Conservation (phyloP, 1,284 basidiomycete species). For the Phylloporus sp. region DNA sequence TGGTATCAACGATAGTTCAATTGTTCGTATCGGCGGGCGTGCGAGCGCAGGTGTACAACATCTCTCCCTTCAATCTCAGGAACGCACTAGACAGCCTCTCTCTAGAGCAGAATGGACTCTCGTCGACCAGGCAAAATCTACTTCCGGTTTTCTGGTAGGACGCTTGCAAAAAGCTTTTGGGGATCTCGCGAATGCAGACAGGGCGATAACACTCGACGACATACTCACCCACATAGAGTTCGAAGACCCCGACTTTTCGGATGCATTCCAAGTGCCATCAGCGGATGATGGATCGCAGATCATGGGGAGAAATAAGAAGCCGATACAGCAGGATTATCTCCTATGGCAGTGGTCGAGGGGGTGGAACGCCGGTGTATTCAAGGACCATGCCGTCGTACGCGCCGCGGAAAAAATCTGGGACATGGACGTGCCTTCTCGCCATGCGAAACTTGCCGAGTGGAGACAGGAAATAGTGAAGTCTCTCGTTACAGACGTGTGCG, state of each 20-base stretch:
- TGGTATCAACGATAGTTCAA: constrained; percentile 54
- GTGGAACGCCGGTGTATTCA: constrained; percentile 52
- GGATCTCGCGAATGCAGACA: constrained; percentile 35
- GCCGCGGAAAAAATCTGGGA: constrained; percentile 51
- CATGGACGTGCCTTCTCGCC: constrained; percentile 48
- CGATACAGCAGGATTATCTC: constrained; percentile 49
- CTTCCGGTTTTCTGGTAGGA: constrained; percentile 30
- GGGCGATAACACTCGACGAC: constrained; percentile 31
- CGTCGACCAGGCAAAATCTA: constrained; percentile 47
- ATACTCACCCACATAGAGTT: constrained; percentile 55
- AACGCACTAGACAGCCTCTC: constrained; percentile 24
- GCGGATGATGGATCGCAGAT: constrained; percentile 49
- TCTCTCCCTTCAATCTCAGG: constrained; percentile 50
- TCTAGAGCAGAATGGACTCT: constrained; percentile 47
- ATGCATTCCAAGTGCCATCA: constrained; percentile 58
- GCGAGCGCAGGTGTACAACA: constrained; percentile 54
- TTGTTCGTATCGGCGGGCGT: constrained; percentile 68
- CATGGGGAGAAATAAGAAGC: constrained; percentile 50
- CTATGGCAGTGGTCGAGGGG: constrained; percentile 56
- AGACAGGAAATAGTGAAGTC: constrained; percentile 47
- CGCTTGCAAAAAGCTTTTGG: constrained; percentile 45
- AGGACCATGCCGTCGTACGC: constrained; percentile 34
- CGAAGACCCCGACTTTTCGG: constrained; percentile 50
- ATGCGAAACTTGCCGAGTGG: constrained; percentile 49
- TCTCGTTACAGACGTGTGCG: constrained; percentile 46